Base-by-base conservation (phyloP, 1,284 basidiomycete genomes). In the Phellinidium pouzarii region DNA sequence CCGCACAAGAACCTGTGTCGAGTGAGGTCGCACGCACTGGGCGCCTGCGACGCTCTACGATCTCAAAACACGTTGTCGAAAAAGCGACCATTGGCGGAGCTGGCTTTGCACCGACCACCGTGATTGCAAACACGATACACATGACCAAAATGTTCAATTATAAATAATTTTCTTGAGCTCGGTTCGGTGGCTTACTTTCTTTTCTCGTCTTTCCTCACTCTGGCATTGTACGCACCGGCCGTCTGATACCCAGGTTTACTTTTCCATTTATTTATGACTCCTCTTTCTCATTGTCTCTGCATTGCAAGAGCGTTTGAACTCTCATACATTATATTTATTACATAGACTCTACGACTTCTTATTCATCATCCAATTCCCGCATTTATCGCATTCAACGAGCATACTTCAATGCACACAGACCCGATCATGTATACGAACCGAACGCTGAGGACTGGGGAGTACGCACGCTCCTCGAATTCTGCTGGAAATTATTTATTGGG, bases 11-110 rank as follows among this genome's bases (percentile, higher is more conserved):
- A 26, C 50, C 50, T 12, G 54, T 52, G 20, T 52, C 54, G 6
- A 56, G 50, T 25, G 50, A 56, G 46, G 50, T 56, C 23, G 53
- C 53, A 17, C 43, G 53, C 3, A 46, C 53, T n/a, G 53, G 53
- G 4, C 44, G 54, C 9, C 38, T 56, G 29, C 43, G 50, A 25
- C 50, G 54, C 11, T 48, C 46, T 22, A 56, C 54, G 11, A 52
- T 56, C 23, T 51, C 54, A 6, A 56, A 56, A 29, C 54, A 56
- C 25, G 47, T 56, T 22, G 54, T 56, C 20, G 54, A 56, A 31
- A 56, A 56, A 44, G 54, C 54, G 20, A 56, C 54, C 8, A 49
- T 56, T 23, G 46, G 46, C 17, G 54, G 54, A 11, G 41, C 54
- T 17, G 37, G 29, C 31, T 56, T 56, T 29, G 50, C 54, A 8